Conservation (phyloP, 1,284 basidiomycete genomes). For the Pterulicium gracile region DNA sequence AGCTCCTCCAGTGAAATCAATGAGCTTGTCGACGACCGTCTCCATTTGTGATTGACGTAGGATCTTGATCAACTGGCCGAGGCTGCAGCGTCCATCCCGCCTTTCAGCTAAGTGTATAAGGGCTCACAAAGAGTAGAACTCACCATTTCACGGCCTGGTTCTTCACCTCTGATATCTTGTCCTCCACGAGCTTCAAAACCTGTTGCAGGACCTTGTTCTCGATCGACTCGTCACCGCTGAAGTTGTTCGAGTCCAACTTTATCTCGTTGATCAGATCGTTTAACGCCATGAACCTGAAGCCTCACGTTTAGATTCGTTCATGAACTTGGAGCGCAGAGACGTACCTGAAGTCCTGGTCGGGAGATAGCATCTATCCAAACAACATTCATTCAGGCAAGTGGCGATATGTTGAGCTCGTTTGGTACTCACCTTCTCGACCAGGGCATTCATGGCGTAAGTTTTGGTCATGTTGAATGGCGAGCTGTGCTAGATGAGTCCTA, state of each 20-base stretch:
- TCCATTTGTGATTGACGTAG: conserved; percentile 78
- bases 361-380: conserved; percentile 63
- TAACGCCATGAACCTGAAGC: conserved; percentile 81
- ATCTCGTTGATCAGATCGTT: conserved; percentile 87
- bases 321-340: conserved; percentile 15
- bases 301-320: conserved; percentile 15
- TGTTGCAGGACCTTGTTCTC: conserved; percentile 76
- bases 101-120: conserved; percentile 3
- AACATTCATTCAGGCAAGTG: conserved; percentile 5
- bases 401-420: background rate
- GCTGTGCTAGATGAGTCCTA: too few relatives aligned
- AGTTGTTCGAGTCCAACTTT: conserved; percentile 56
- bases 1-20: conserved; percentile 74
- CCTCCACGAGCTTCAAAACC: conserved; percentile 79
- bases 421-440: conserved; percentile 59
- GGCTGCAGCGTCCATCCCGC: conserved; percentile 33
- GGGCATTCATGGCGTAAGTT: conserved; percentile 68
- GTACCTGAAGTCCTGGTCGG: conserved; percentile 75
- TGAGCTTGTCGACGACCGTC: conserved; percentile 77
- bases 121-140: too few relatives aligned
- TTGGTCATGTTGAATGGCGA: conserved; percentile 54
- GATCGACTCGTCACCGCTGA: conserved; percentile 68
- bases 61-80: conserved; percentile 82
- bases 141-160: conserved; percentile 95
- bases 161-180: conserved; percentile 96